Base-by-base conservation (phyloP, 257 asterid genomes). In the Leptodermis oblonga region DNA sequence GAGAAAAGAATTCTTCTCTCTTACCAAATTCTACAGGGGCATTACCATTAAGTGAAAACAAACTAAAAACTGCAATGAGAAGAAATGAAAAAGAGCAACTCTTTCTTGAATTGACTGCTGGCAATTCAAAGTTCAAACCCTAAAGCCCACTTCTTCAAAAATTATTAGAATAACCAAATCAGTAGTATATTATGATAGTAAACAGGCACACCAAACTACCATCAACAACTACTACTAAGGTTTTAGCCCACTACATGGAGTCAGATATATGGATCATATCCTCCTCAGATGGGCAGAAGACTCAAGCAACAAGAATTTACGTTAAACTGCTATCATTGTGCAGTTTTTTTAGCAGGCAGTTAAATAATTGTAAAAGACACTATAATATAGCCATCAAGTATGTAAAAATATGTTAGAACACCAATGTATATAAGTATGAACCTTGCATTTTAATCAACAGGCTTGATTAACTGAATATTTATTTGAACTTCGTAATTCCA, bases 381-480 rank as follows among this genome's bases (percentile, higher is more conserved):
- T 0, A 45, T 15, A 15, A 3, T 45, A 11, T 12, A 45, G 20
- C 51, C 3, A 45, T 15, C 51, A 48, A 48, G 22, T 18, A 17
- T n/a, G 2, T 2, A 18, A 15, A 3, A 48, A 48, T 17, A 11
- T 48, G 53, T 10, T 15, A 48, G 1, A 48, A 17, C 4, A 17
- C 2, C 53, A 48, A 43, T 13, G 17, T 12, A 10, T 43, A 43
- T 18, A 5, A 4, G 49, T 43, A 43, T 43, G 41, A 58, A 31
- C 15, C 25, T 28, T 58, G 23, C 42, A 28, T 30, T 58, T 28
- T 58, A 59, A 59, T 59, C 64, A n/a, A 59, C 41, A 59, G 64
- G n/a, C 36, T 31, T 30, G 30, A 14, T 59, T 17, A 59, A 59
- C 42, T 59, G 12, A 30, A 18, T 59, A 31, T 13, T 59, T 59